These are phyloP conservation scores for Tolypocladium guangdongense DNA, from an alignment of 2,329 filamentous ascomycete genomes.

Conservation along the genomic window DNA sequence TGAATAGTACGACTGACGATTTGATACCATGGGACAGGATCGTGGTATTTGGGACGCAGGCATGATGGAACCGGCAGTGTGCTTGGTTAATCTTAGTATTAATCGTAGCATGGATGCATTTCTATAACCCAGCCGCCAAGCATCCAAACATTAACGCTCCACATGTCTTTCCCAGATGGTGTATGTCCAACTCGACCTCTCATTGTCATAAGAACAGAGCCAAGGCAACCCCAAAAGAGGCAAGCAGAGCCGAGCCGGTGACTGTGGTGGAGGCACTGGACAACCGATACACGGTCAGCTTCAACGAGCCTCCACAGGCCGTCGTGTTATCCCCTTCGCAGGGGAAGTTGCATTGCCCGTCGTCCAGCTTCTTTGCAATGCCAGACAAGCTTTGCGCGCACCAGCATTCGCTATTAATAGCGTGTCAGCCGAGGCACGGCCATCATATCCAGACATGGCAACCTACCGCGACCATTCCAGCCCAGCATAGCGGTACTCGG, in stretches of 20 bases:
- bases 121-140: not conserved
- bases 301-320: slow-evolving; percentile 43
- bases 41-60: not conserved
- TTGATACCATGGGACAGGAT: not conserved
- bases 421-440: not conserved
- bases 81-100: not conserved
- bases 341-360: slow-evolving; percentile 36
- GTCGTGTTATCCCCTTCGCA: slow-evolving; percentile 42
- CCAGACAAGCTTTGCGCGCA: slow-evolving; percentile 39
- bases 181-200: not conserved
- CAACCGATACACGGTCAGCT: slow-evolving; percentile 32
- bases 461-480: slow-evolving; percentile 40
- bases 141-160: not conserved
- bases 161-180: not conserved
- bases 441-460: not conserved
- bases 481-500: slow-evolving; percentile 37
- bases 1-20: slow-evolving; percentile 3
- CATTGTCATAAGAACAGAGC: not conserved
- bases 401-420: slow-evolving; percentile 44
- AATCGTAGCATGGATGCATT: not conserved
- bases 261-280: slow-evolving; percentile 5
- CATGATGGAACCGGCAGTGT: not conserved
- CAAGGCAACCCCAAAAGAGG: not conserved
- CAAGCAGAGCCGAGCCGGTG: not conserved
- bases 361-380: slow-evolving; percentile 33